A percentile compares a stretch with the other conserved stretches of the same genome.
phyloP scores from a whole-genome alignment of 2,329 filamentous ascomycete genomes.

The Aureobasidium sp. region DNA sequence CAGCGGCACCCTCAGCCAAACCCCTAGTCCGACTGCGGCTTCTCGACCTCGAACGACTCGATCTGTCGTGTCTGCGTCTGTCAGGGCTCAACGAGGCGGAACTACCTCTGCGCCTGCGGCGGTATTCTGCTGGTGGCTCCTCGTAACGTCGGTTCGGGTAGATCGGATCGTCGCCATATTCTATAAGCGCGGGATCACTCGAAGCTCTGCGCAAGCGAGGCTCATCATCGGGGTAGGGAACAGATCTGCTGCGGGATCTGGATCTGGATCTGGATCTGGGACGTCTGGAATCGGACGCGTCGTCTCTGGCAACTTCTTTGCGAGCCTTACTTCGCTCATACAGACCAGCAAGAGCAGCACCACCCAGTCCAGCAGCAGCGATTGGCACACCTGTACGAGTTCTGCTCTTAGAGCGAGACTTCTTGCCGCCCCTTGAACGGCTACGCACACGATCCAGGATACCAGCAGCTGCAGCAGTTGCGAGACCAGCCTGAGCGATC shows the following conservation, averaged over 20 bases:
- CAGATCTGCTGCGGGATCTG: constrained; percentile 36
- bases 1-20: constrained; percentile 47
- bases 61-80: constrained; percentile 21
- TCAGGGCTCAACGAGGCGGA: constrained; percentile 33
- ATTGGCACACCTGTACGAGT: constrained; percentile 50
- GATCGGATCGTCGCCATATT: constrained; percentile 56
- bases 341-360: constrained; percentile 51
- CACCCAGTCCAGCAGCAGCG: constrained; percentile 51
- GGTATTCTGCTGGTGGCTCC: constrained; percentile 32
- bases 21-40: constrained; percentile 42
- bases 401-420: constrained; percentile 39
- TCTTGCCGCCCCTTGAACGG: constrained; percentile 44
- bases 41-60: constrained; percentile 28
- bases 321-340: constrained; percentile 56
- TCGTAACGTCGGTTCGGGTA: constrained; percentile 41
- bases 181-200: constrained; percentile 47
- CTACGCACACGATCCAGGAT: constrained; percentile 49
- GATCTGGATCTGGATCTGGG: constrained; percentile 11
- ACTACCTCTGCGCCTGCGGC: constrained; percentile 35
- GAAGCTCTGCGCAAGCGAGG: constrained; percentile 29
- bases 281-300: constrained; percentile 26
- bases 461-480: constrained; percentile 54
- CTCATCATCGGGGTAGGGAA: constrained; percentile 32
- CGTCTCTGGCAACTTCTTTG: constrained; percentile 43
- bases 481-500: constrained; percentile 53